phyloP scores from a whole-genome alignment of 2,329 filamentous ascomycete species.

The Cercospora brassicicola region DNA sequence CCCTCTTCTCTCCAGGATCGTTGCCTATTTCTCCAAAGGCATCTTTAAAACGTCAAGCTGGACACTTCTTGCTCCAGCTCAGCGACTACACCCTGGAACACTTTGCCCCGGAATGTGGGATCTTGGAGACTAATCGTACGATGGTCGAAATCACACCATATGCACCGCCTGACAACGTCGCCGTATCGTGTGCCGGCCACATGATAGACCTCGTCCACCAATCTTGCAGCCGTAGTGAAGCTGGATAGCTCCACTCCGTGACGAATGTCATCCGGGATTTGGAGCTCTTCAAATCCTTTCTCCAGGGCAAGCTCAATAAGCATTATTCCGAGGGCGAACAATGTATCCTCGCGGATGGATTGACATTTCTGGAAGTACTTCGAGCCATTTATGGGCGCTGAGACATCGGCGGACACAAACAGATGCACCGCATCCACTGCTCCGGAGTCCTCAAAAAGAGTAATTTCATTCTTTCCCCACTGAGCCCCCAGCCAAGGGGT shows the following conservation, averaged over 20 bases:
- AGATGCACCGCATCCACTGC: background rate
- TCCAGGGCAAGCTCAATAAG: slow-evolving; percentile 41
- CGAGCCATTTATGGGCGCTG: no score
- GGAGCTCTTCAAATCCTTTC: slow-evolving; percentile 30
- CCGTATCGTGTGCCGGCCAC: no score
- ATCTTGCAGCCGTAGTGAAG: no score
- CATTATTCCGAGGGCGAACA: slow-evolving; percentile 40
- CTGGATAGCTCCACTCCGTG: background rate
- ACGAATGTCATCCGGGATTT: background rate
- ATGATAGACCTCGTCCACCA: no score
- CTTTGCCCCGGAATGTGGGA: background rate
- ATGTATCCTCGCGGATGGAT: slow-evolving; percentile 35
- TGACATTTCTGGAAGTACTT: slow-evolving; percentile 6
- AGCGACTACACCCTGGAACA: slow-evolving; percentile 4
- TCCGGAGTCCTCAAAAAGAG: background rate
- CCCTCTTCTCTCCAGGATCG: no score
- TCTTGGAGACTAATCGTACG: background rate
- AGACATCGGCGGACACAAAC: slow-evolving; percentile 1
- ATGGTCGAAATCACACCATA: slow-evolving; percentile 10
- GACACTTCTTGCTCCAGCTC: slow-evolving; percentile 3
- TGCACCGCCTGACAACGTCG: background rate
- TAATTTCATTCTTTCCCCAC: slow-evolving; percentile 13
- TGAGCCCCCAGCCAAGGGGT: slow-evolving; percentile 7
- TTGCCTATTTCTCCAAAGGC: background rate
- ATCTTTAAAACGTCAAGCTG: background rate